Evolutionary conservation across 2,329 filamentous ascomycete genomes (phyloP).

Genomic region (Exophiala aquamarina): DNA sequence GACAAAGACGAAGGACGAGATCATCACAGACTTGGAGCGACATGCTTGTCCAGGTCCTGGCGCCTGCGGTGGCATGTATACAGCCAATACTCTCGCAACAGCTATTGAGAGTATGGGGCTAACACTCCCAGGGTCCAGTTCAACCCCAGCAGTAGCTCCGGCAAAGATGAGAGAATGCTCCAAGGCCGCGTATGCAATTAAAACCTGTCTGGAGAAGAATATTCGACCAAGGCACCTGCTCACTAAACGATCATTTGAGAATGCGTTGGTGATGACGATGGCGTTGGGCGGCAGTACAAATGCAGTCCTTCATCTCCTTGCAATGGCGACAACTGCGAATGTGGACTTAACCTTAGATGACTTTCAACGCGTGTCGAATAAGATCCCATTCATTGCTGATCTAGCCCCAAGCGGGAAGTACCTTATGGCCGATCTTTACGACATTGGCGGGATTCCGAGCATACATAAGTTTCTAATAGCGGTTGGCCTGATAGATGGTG

Average conservation of each 20-base stretch:
- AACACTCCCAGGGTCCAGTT: conserved; percentile 78
- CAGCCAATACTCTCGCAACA: conserved; percentile 90
- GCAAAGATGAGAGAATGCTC: conserved; percentile 86
- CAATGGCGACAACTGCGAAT: conserved; percentile 83
- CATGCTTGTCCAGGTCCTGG: conserved; percentile 77
- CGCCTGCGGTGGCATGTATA: conserved; percentile 87
- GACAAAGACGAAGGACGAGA: conserved; percentile 67
- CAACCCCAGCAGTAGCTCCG: conserved; percentile 75
- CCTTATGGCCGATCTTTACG: conserved; percentile 84
- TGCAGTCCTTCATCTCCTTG: conserved; percentile 82
- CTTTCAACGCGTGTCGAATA: conserved; percentile 75
- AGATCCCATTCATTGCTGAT: conserved; percentile 83
- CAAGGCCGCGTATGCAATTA: conserved; percentile 76
- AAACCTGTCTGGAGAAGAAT: conserved; percentile 75
- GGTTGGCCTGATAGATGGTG: conserved; percentile 71
- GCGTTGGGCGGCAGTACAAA: conserved; percentile 86
- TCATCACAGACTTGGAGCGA: conserved; percentile 78
- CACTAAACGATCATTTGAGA: conserved; percentile 79
- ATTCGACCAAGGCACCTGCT: conserved; percentile 79
- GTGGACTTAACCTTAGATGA: conserved; percentile 78
- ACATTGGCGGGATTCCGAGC: conserved; percentile 79
- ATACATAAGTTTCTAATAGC: conserved; percentile 85
- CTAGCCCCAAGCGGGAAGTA: conserved; percentile 81
- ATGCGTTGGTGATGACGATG: conserved; percentile 88
- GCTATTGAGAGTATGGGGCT: conserved; percentile 88